Evolutionary conservation across 768 basidiomycete genomes (phyloP), one percentile per base, ranked within the genome.

Genomic region (Collybiopsis confluens): DNA sequence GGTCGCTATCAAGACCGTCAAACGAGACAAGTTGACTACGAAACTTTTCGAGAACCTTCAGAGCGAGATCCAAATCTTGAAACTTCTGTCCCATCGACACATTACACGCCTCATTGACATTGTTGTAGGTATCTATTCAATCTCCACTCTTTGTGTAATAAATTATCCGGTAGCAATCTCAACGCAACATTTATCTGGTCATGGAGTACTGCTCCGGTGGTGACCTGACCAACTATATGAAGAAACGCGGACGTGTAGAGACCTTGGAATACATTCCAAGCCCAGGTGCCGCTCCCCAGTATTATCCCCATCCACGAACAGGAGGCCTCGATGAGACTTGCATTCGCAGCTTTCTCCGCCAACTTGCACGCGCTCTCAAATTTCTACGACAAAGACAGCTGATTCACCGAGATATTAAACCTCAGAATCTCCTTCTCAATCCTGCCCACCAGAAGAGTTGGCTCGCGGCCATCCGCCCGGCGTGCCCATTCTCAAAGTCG

Each of bases 11-110:
- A 98, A 99, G 77, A 90, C 93, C 7, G 92, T 99, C 52, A 86
- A 89, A 55, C 83, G 88, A 48, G 83, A 88, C 64, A 91, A 86
- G 60, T 81, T 99, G 35, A 93, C 87, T 33, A 76, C 90, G 13
- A 99, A 98, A 71, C 81, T 98, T 16, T 85, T 98, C 54, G 95
- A 98, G 73, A 98, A 98, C 65, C 82, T 98, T n/a, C 93, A 97
- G 67, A 90, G 90, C 61, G 97, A 99, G 77, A 98, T 98, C 55
- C 86, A 92, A 58, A 98, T 99, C 58, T 82, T 98, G 62, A 98
- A 98, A 74, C 85, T 86, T 1, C 80, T 98, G 47, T 90, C 87
- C 4, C 94, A 99, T 69, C 77, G 90, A 40, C 93, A 98, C 71
- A 90, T 99, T 49, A 98, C 97, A 7, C 85, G 85, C 59, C 75